Evolutionary conservation across 352 stramenopile species (phyloP).

Genomic region (Globisporangium paroecandrum): DNA sequence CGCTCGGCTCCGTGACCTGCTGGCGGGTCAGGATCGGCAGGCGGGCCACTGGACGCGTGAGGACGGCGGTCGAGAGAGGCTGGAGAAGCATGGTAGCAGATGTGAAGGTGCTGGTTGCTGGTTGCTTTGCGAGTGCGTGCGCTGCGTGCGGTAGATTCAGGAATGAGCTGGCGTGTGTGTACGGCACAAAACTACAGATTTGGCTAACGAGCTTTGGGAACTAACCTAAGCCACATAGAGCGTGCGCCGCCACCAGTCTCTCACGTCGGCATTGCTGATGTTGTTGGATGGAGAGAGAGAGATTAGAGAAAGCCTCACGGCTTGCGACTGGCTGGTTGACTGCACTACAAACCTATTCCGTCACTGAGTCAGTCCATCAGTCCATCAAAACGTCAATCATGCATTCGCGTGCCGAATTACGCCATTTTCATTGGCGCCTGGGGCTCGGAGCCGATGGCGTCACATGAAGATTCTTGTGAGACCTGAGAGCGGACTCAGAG

Average conservation of each 20-base stretch:
- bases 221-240: not conserved
- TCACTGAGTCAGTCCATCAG: not conserved
- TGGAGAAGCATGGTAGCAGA: not conserved
- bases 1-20: conserved; percentile 5
- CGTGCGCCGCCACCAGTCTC: not conserved
- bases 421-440: not conserved
- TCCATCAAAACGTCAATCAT: not conserved
- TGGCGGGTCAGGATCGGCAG: conserved; percentile 1
- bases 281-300: not conserved
- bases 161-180: not conserved
- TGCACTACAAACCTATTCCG: not conserved
- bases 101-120: not conserved
- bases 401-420: no score
- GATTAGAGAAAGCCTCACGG: not conserved
- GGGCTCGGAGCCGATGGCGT: not conserved
- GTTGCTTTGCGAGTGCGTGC: not conserved
- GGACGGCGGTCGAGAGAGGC: not conserved
- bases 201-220: not conserved
- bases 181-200: not conserved
- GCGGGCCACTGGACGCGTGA: not conserved
- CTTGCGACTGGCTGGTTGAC: not conserved
- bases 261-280: not conserved
- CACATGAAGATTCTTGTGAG: not conserved
- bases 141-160: not conserved
- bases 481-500: not conserved